Base-by-base conservation (phyloP, 768 basidiomycete genomes). In the Lactarius quietus region DNA sequence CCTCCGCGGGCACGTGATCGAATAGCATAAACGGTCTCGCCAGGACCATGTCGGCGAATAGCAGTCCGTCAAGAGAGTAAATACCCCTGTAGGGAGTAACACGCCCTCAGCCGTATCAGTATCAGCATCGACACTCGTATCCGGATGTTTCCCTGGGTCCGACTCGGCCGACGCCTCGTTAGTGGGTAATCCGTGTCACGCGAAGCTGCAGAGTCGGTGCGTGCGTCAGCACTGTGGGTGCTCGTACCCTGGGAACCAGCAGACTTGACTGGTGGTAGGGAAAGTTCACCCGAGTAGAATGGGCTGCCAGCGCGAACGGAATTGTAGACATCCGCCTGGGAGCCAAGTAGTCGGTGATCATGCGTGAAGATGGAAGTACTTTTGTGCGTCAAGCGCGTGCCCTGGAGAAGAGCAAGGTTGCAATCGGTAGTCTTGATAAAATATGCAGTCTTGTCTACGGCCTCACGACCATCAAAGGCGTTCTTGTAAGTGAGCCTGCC, bases 361-460 rank as follows among this genome's bases (percentile, higher is more conserved):
- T 98, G 98, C 10, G 97, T 98, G 70, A 99, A 97, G 33, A 73
- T 99, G 97, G 74, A 99, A 98, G 78, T 95, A 98, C 78, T 98
- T 98, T 76, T 98, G 97, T 10, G 95, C 90, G 72, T 98, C 97
- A 60, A 99, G 80, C 3, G 97, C 95, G 48, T 97, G 85, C 6
- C 97, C 97, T n/a, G 83, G 3, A 99, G 81, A 53, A 98, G 79
- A 14, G 97, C 97, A 33, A 99, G 83, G 76, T 97, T 98, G 17
- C 97, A 84, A 77, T 99, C 97, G 8, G 95, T 93, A 3, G 97
- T 98, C 78, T 95, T 95, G 83, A 99, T 97, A 73, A 99, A 96
- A 73, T 97, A 94, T 17, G 94, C 89, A 69, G 98, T 93, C 78
- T 94, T 93, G 76, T 95, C 93, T 43, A 99, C 96, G 1, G 97